phyloP scores from a whole-genome alignment of 129 eudicot genomes.

The Centella asiatica region DNA sequence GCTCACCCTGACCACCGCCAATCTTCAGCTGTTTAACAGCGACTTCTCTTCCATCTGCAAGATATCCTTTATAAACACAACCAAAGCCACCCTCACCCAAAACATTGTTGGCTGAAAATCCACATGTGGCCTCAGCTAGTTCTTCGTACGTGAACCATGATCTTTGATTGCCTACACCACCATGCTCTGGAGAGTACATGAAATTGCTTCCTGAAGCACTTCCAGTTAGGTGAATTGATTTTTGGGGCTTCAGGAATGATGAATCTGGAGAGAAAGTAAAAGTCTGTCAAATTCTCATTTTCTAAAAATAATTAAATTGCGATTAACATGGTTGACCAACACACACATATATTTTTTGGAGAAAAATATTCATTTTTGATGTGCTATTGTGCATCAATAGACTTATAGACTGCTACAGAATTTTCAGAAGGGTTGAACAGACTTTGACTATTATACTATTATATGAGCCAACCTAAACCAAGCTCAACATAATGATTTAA shows the following conservation, averaged over 20 bases:
- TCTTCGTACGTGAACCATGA: constrained; percentile 80
- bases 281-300: neutral
- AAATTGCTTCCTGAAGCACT: constrained; percentile 49
- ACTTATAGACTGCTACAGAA: too few relatives aligned
- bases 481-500: too few relatives aligned
- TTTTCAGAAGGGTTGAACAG: neutral
- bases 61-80: constrained; percentile 76
- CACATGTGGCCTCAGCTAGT: constrained; percentile 68
- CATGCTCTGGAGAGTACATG: constrained; percentile 57
- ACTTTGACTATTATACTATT: neutral
- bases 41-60: constrained; percentile 74
- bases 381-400: neutral
- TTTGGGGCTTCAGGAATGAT: constrained; percentile 46
- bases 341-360: neutral
- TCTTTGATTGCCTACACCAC: constrained; percentile 74
- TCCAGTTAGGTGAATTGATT: constrained; percentile 41
- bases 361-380: neutral
- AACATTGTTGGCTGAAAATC: constrained; percentile 56
- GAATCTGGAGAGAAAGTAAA: constrained; percentile 40
- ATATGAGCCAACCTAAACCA: neutral
- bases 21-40: constrained; percentile 85
- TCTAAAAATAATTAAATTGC: too few relatives aligned
- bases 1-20: constrained; percentile 94
- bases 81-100: constrained; percentile 98
- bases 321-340: neutral